phyloP scores from a whole-genome alignment of 2,329 filamentous ascomycete genomes.

The Botrytis fabae region DNA sequence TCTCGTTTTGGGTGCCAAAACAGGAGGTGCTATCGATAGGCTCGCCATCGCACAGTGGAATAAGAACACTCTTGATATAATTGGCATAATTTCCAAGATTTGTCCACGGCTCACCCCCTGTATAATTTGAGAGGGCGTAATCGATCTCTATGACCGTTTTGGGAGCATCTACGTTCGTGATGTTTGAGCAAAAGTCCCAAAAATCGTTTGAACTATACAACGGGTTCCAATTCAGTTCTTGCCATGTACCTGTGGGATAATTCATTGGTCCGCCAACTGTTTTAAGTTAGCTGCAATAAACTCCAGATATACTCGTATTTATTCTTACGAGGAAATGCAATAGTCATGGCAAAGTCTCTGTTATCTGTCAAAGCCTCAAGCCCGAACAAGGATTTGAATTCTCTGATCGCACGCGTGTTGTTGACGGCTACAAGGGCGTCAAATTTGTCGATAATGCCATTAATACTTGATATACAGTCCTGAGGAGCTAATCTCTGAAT shows the following conservation, averaged over 20 bases:
- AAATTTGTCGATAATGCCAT: conserved; percentile 51
- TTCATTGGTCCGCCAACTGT: conserved; percentile 48
- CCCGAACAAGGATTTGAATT: conserved; percentile 51
- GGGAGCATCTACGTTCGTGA: conserved; percentile 49
- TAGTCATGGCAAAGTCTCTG: conserved; percentile 50
- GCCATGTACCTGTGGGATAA: conserved; percentile 54
- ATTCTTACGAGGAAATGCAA: conserved; percentile 45
- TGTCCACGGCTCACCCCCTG: conserved; percentile 50
- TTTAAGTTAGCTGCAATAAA: conserved; percentile 15
- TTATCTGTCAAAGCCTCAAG: conserved; percentile 47
- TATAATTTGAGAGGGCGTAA: conserved; percentile 49
- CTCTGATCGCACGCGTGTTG: conserved; percentile 45
- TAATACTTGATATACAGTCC: conserved; percentile 51
- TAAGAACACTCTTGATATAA: conserved; percentile 50
- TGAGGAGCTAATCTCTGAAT: conserved; percentile 51
- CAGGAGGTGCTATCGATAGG: conserved; percentile 47
- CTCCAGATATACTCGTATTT: background rate
- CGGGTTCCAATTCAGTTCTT: conserved; percentile 53
- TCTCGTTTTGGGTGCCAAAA: conserved; percentile 45
- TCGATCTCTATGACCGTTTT: conserved; percentile 48
- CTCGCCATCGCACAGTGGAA: conserved; percentile 46
- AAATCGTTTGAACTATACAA: conserved; percentile 49
- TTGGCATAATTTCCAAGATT: conserved; percentile 53
- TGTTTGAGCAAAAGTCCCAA: conserved; percentile 53
- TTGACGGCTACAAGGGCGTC: conserved; percentile 48